Evolutionary conservation across 2,329 filamentous ascomycete species (phyloP).

Genomic region (Gnomoniopsis sp.): DNA sequence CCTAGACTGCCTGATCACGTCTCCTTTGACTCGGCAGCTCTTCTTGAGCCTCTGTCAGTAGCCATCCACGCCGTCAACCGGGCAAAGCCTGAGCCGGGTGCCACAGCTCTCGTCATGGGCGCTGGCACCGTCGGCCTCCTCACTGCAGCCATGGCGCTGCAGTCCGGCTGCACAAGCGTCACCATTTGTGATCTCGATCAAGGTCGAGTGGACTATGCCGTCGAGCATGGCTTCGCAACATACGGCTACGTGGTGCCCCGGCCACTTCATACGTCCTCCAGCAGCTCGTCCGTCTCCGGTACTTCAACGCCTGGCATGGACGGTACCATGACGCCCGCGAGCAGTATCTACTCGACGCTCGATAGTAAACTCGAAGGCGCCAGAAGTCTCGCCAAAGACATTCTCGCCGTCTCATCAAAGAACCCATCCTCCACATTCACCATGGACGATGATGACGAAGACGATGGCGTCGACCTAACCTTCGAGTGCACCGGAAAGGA

Average conservation of each 20-base stretch:
- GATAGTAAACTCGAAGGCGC: slow-evolving; percentile 49
- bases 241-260: slow-evolving; percentile 54
- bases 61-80: slow-evolving; percentile 60
- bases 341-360: slow-evolving; percentile 40
- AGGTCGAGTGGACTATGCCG: slow-evolving; percentile 57
- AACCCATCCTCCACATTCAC: slow-evolving; percentile 24
- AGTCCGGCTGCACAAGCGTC: slow-evolving; percentile 56
- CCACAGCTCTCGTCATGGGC: slow-evolving; percentile 60
- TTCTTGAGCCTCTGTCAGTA: slow-evolving; percentile 60
- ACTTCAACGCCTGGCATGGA: slow-evolving; percentile 43
- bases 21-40: slow-evolving; percentile 56
- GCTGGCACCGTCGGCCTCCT: slow-evolving; percentile 62
- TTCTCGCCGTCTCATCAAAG: slow-evolving; percentile 41
- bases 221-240: slow-evolving; percentile 57
- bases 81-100: slow-evolving; percentile 47
- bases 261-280: slow-evolving; percentile 39
- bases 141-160: slow-evolving; percentile 59
- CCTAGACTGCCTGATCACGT: slow-evolving; percentile 54
- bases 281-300: slow-evolving; percentile 44
- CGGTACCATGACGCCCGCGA: slow-evolving; percentile 41
- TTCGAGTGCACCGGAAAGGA: slow-evolving; percentile 79
- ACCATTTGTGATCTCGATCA: slow-evolving; percentile 60
- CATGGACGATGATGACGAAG: slow-evolving; percentile 30
- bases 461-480: slow-evolving; percentile 63
- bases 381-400: slow-evolving; percentile 45